Evolutionary conservation across 495 filamentous ascomycete genomes (phyloP), one percentile per base, ranked within the genome.

Genomic region (Trichodelitschia bisporula): DNA sequence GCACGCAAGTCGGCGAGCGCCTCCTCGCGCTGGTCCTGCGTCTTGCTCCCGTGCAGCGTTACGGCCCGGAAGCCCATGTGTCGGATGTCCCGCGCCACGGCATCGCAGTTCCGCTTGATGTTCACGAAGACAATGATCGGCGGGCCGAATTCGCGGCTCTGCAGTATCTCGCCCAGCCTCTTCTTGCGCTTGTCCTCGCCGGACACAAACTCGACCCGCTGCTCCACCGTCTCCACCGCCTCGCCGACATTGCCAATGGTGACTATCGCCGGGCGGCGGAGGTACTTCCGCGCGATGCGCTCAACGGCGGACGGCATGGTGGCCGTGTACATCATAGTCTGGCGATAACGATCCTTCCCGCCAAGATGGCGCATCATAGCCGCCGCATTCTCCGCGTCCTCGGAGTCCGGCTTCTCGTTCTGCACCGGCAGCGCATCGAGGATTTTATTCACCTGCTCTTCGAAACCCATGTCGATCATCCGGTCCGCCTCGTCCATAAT

Each of bases 311-410:
- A 51, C 2, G 89, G 82, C 86, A 99, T 99, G 17, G 86, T 99
- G 8, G 86, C 86, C 34, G 89, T 99, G 64, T 95, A 99, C 86
- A 99, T 99, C 86, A 99, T 99, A 2, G 86, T 99, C 50, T 99
- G 89, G 32, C 86, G 57, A 53, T 95, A 99, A 11, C 77, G 65
- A 45, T 90, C 76, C 44, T 78, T 77, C 18, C 76, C 72, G 23
- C 74, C 72, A 2, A 89, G 53, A 34, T 79, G 77, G 25, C 68
- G 69, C 34, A 63, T 74, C 89, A 95, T 95, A 3, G 71, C 65
- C 28, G 62, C 53, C 0, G 82, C 61, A 48, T 95, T 64, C 50
- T 97, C 86, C 18, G 89, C 86, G 39, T 83, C 84, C 20, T 95
- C 86, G 0, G 70, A 77, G 43, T 97, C 86, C 0, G 86, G 86